Conservation (phyloP, 257 asterid species). For the Plectranthus barbatus region DNA sequence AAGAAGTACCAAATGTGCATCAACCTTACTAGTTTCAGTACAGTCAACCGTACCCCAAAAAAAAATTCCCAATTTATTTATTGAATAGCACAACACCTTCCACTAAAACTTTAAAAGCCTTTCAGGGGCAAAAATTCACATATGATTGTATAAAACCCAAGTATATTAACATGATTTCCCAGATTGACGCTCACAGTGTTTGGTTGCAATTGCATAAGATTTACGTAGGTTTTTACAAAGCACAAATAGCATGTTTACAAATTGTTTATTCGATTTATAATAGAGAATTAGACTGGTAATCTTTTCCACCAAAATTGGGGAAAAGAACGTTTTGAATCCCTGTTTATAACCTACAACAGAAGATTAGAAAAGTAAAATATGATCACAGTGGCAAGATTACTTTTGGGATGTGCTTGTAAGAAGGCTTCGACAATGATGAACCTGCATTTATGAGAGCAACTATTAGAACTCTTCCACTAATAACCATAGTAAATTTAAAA, state of each 20-base stretch:
- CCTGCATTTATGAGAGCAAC: constrained; percentile 34
- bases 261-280: background rate
- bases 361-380: background rate
- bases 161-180: too few relatives aligned
- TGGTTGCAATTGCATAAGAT: background rate
- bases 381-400: constrained; percentile 26
- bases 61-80: too few relatives aligned
- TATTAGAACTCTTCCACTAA: constrained; percentile 13
- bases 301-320: background rate
- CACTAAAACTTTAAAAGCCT: background rate
- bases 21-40: background rate
- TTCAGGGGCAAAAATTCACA: background rate
- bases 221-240: background rate
- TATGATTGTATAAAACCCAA: too few relatives aligned
- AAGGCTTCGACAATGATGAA: constrained; percentile 36
- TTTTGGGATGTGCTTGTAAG: constrained; percentile 93
- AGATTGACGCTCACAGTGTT: too few relatives aligned
- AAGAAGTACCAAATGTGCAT: background rate
- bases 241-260: background rate
- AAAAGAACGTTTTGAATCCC: background rate
- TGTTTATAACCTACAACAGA: background rate
- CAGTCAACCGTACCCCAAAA: too few relatives aligned
- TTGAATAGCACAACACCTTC: background rate
- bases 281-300: background rate
- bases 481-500: constrained; percentile 3